Conservation (phyloP, 495 filamentous ascomycete species). For the Penicillium cosmopolitanum region DNA sequence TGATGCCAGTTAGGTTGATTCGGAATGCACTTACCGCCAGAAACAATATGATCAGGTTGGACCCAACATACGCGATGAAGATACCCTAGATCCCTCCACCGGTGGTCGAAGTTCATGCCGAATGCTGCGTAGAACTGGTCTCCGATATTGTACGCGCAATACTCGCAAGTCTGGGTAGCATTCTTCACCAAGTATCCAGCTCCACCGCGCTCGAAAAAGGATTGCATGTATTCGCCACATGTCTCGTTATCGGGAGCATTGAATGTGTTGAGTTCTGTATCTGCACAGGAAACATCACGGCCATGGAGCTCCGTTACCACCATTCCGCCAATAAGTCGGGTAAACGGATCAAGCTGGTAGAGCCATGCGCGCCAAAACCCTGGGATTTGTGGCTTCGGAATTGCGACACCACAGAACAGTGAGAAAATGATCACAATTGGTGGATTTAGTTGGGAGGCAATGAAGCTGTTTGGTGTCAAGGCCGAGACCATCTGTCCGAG, state of each 20-base stretch:
- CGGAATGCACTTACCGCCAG: constrained; percentile 45
- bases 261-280: constrained; percentile 63
- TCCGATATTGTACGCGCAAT: constrained; percentile 77
- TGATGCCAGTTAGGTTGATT: neutral
- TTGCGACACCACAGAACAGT: constrained; percentile 82
- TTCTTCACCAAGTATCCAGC: constrained; percentile 67
- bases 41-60: constrained; percentile 76
- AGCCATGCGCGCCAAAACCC: constrained; percentile 80
- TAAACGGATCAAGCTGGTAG: constrained; percentile 84
- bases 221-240: constrained; percentile 75
- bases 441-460: constrained; percentile 74
- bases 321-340: constrained; percentile 78
- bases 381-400: constrained; percentile 75
- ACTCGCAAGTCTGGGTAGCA: constrained; percentile 65
- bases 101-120: constrained; percentile 61
- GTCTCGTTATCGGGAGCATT: constrained; percentile 59
- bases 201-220: constrained; percentile 65
- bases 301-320: constrained; percentile 74
- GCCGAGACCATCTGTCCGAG: constrained; percentile 71
- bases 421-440: constrained; percentile 79
- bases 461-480: constrained; percentile 69
- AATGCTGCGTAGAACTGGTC: constrained; percentile 76
- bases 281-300: constrained; percentile 59
- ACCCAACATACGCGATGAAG: constrained; percentile 70
- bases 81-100: constrained; percentile 87